Conservation (phyloP, 225 moss, liverwort and hornwort genomes). For the Ulota crispa region DNA sequence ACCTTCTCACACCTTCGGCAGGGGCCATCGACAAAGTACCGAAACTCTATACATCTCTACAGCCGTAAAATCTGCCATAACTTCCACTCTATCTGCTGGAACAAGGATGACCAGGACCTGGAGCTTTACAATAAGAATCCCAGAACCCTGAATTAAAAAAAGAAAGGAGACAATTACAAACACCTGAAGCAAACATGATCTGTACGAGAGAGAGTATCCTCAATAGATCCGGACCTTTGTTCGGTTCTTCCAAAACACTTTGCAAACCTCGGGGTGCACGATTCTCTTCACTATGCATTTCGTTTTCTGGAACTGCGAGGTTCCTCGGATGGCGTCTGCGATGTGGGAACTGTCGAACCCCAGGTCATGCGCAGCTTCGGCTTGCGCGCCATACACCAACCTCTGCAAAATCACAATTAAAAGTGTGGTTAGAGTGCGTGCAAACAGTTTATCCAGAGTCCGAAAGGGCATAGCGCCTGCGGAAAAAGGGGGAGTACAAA, state of each 20-base stretch:
- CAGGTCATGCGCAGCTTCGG: conserved; percentile 69
- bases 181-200: not conserved
- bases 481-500: too few relatives aligned
- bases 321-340: conserved; percentile 69
- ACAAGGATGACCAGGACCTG: not conserved
- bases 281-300: conserved; percentile 65
- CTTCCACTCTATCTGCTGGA: not conserved
- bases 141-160: not conserved
- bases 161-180: not conserved
- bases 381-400: conserved; percentile 64
- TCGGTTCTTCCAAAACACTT: conserved; percentile 67
- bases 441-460: not conserved
- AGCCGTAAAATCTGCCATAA: conserved; percentile 8
- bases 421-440: not conserved
- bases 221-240: conserved; percentile 60
- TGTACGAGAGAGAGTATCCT: not conserved
- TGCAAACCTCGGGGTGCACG: conserved; percentile 65
- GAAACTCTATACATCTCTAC: conserved; percentile 6
- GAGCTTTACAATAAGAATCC: not conserved
- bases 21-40: not conserved
- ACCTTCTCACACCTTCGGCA: not conserved
- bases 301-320: conserved; percentile 62
- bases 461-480: not conserved
- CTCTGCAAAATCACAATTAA: conserved; percentile 37
- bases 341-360: conserved; percentile 68